These are phyloP conservation scores for Datura wrightii DNA, from an alignment of 257 asterid species.

Conservation along the genomic window DNA sequence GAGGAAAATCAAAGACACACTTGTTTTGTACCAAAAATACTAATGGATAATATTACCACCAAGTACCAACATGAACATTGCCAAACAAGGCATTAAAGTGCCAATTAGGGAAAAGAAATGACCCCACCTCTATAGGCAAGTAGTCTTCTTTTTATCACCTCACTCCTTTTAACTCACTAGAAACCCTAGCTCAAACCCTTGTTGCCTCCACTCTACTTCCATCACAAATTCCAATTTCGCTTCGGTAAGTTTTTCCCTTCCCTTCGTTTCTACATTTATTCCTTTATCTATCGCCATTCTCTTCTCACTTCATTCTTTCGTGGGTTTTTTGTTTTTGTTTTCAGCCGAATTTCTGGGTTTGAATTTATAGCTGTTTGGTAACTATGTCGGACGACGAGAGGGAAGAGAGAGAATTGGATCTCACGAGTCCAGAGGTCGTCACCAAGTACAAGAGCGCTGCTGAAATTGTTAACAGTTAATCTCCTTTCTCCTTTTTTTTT, in stretches of 20 bases:
- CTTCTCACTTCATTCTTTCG: neutral
- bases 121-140: neutral
- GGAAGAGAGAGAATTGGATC: conserved; percentile 95
- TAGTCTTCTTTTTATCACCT: conserved; percentile 21
- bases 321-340: neutral
- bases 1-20: neutral
- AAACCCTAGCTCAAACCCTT: conserved; percentile 50
- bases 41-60: neutral
- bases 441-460: conserved; percentile 94
- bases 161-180: neutral
- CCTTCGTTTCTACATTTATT: neutral
- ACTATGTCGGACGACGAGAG: conserved; percentile 92
- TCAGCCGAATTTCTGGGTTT: conserved; percentile 12
- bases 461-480: conserved; percentile 82
- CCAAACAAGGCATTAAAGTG: neutral
- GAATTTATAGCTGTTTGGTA: conserved; percentile 29
- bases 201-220: conserved; percentile 31
- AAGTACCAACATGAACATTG: neutral
- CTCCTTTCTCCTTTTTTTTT: neutral
- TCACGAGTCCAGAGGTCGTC: conserved; percentile 83
- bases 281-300: neutral
- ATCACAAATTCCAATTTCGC: neutral
- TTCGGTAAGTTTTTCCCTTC: neutral
- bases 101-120: neutral
- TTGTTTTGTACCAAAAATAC: neutral